Evolutionary conservation across 176 grass and related monocot species (phyloP), one percentile per base, ranked within the genome.

Genomic region (Leersia perrieri): DNA sequence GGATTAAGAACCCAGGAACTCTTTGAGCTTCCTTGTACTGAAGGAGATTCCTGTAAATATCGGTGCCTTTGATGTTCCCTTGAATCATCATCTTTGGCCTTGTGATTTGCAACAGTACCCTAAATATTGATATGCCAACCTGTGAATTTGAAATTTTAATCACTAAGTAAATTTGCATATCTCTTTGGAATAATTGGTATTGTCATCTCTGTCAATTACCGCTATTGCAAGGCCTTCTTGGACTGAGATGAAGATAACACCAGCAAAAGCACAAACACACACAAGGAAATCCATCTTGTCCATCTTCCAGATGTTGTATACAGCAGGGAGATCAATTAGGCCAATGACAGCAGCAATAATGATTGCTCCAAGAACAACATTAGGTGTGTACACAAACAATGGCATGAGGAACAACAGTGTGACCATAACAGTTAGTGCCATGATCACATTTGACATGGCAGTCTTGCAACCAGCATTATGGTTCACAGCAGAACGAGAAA

Each of bases 391-490:
- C 34, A 87, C 88, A 15, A 98, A 98, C 28, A 98, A 11, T 10
- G 95, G 95, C 95, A 98, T 98, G 22, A 98, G 88, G 35, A 98
- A 91, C 33, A 98, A 62, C 29, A 98, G 75, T 0, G 95, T 91
- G 45, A 98, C 74, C 95, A 98, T 98, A 33, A 98, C 92, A 3
- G 95, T 98, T 29, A 98, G 29, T 1, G 95, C 88, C 95, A 98
- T 98, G 61, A 98, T 85, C 63, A 93, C 82, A 35, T 98, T 98
- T 13, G 95, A 98, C 81, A 98, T 86, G 38, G 95, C 92, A 20
- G 90, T 98, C 88, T 95, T 98, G 83, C 92, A 93, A 13, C 95
- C 95, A 9, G 95, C 95, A 72, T 98, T 93, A 78, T 98, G 85
- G 82, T 98, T 98, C 32, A 98, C 95, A 5, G 95, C 95, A 62